Percentiles rank a stretch among this genome's conserved stretches.
Evolutionary conservation across 2,329 filamentous ascomycete genomes (phyloP).

Genomic region (Nakataea oryzae): DNA sequence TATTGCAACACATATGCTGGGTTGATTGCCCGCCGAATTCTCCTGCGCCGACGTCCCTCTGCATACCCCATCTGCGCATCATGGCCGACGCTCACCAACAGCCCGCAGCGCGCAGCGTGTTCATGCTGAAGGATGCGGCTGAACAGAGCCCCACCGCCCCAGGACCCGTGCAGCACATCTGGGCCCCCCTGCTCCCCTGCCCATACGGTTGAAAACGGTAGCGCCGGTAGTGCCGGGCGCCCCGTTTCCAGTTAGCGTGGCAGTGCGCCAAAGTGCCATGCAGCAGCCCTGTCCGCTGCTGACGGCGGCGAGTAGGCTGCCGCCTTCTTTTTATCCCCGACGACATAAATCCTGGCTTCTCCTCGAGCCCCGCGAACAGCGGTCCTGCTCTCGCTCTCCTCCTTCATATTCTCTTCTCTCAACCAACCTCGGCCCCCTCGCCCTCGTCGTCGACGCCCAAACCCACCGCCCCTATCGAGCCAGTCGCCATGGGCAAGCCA

Average conservation of each 20-base stretch:
- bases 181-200: background rate
- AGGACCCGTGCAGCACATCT: background rate
- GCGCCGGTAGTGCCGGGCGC: too few relatives aligned
- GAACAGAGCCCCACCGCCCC: background rate
- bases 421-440: background rate
- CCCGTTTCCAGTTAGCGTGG: background rate
- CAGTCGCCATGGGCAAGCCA: slow-evolving; percentile 15
- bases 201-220: background rate
- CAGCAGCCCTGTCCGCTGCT: background rate
- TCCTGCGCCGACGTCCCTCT: too few relatives aligned
- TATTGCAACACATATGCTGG: too few relatives aligned
- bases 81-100: background rate
- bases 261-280: background rate
- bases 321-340: too few relatives aligned
- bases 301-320: too few relatives aligned
- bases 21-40: too few relatives aligned
- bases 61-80: background rate
- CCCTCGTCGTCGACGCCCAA: background rate
- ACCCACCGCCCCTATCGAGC: too few relatives aligned
- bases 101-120: background rate
- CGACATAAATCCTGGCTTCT: background rate
- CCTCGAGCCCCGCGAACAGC: background rate
- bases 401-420: background rate
- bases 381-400: background rate
- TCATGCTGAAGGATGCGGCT: background rate